These are phyloP conservation scores for Phytophthora citrophthora DNA, from an alignment of 352 stramenopile species.

Conservation along the genomic window DNA sequence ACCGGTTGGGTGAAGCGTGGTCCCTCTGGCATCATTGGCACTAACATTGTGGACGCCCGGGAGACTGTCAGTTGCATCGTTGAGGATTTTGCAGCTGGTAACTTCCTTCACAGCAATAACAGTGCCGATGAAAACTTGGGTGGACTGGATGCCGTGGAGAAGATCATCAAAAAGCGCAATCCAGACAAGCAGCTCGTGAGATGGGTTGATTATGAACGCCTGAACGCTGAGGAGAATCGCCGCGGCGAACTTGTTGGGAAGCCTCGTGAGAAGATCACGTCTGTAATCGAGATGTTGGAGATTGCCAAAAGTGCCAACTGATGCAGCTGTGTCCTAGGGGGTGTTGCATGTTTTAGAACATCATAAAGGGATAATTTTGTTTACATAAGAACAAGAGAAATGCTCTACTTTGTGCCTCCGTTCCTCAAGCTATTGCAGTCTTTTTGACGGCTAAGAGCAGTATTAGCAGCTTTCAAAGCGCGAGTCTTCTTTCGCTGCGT, in stretches of 20 bases:
- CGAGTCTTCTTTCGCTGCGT: conserved; percentile 54
- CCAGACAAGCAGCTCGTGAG: conserved; percentile 73
- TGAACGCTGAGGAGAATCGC: conserved; percentile 67
- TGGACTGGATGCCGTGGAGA: conserved; percentile 53
- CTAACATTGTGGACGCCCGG: conserved; percentile 97
- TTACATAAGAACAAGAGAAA: neutral
- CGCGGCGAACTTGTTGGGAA: conserved; percentile 69
- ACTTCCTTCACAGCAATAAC: conserved; percentile 42
- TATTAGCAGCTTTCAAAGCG: conserved; percentile 48
- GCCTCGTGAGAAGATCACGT: conserved; percentile 85
- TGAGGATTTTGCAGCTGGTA: conserved; percentile 77
- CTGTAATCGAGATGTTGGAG: conserved; percentile 74
- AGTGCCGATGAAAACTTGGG: conserved; percentile 17
- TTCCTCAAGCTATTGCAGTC: conserved; percentile 19
- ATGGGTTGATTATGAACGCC: conserved; percentile 69
- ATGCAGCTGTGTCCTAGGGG: neutral
- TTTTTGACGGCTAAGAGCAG: conserved; percentile 41
- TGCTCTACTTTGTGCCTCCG: neutral
- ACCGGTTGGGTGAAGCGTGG: conserved; percentile 98
- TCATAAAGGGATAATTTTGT: neutral
- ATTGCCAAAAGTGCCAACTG: conserved; percentile 36
- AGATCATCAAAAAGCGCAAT: conserved; percentile 50
- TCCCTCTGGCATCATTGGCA: conserved; percentile 97
- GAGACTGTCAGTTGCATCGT: conserved; percentile 95
- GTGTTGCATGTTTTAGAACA: too few species aligned